Evolutionary conservation across 225 moss, liverwort and hornwort species (phyloP).

Genomic region (Ulota crispa): DNA sequence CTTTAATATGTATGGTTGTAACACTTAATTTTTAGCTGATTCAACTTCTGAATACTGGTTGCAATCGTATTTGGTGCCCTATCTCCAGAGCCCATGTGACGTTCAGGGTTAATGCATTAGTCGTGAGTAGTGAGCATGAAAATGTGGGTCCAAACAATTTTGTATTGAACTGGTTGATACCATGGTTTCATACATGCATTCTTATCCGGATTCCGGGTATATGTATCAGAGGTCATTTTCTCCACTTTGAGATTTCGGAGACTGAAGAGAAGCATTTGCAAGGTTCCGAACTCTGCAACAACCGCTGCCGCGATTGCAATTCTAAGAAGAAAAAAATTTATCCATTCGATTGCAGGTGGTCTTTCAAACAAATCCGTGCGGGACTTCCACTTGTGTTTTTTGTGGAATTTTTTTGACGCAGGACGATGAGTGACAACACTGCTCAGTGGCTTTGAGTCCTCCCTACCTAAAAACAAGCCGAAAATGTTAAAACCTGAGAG

Average conservation of each 20-base stretch:
- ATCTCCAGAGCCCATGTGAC: too few species aligned
- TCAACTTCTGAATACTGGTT: too few species aligned
- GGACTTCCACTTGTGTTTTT: neutral
- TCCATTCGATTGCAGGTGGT: neutral
- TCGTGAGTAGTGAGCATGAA: too few species aligned
- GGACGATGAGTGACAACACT: slow-evolving; percentile 8
- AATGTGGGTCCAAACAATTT: too few species aligned
- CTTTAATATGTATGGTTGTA: too few species aligned
- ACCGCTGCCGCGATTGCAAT: neutral
- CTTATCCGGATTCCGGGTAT: slow-evolving; percentile 15
- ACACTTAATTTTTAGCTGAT: too few species aligned
- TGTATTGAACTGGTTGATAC: too few species aligned
- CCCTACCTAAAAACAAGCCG: slow-evolving; percentile 19
- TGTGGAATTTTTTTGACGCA: neutral
- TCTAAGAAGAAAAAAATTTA: neutral
- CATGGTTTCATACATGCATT: too few species aligned
- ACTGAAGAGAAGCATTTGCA: neutral
- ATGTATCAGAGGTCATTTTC: neutral
- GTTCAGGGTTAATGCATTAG: too few species aligned
- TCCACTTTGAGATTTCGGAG: neutral
- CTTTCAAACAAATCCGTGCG: neutral
- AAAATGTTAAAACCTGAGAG: slow-evolving; percentile 18
- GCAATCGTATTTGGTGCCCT: too few species aligned
- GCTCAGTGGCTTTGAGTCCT: slow-evolving; percentile 29
- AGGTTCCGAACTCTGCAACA: neutral